Conservation (phyloP, 2,329 filamentous ascomycete genomes). For the Ophiosphaerella herpotricha region DNA sequence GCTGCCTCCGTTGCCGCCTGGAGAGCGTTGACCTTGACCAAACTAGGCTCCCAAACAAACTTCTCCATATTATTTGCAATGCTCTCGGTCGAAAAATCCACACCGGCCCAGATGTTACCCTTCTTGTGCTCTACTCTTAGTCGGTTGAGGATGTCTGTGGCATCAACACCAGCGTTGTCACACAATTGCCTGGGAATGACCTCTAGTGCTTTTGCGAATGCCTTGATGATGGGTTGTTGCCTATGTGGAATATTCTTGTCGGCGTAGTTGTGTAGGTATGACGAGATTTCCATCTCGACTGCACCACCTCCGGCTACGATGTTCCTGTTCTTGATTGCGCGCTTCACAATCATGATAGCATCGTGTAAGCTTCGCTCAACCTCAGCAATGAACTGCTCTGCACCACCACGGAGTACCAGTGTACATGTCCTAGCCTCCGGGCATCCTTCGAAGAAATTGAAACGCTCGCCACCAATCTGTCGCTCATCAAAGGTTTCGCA, state of each 20-base stretch:
- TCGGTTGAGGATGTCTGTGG: conserved; percentile 96
- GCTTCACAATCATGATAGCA: conserved; percentile 99
- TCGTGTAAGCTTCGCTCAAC: conserved; percentile 97
- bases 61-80: conserved; percentile 91
- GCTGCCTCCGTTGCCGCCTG: conserved; percentile 94
- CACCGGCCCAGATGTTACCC: conserved; percentile 90
- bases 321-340: conserved; percentile 89
- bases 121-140: conserved; percentile 95
- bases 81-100: conserved; percentile 92
- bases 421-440: conserved; percentile 96
- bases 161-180: conserved; percentile 98
- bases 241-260: conserved; percentile 93
- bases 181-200: conserved; percentile 95
- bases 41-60: conserved; percentile 96
- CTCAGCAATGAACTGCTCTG: conserved; percentile 98
- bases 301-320: conserved; percentile 96
- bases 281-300: conserved; percentile 93
- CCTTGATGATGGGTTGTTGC: conserved; percentile 97
- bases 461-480: conserved; percentile 95
- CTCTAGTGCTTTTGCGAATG: conserved; percentile 95
- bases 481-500: conserved; percentile 92
- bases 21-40: conserved; percentile 97
- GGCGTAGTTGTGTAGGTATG: conserved; percentile 89
- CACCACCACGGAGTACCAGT: conserved; percentile 88
- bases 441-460: conserved; percentile 98